Evolutionary conservation across 1,284 basidiomycete species (phyloP), one percentile per base, ranked within the genome.

Genomic region (Leccinum subrobustum): DNA sequence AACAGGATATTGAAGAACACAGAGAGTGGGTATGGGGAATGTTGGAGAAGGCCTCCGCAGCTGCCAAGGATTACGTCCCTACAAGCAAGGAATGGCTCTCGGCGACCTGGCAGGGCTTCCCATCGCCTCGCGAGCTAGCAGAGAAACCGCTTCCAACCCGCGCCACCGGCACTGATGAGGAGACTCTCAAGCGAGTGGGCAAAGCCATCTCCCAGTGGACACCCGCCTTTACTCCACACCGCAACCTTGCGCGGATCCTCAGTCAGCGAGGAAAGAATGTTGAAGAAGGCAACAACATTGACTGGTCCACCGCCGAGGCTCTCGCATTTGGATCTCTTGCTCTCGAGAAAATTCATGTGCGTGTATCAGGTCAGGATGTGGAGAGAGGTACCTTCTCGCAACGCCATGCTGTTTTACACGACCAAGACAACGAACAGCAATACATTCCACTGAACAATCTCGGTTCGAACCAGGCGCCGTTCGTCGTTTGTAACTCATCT

Each of bases 381-480:
- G 97, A 99, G 79, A 92, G 97, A 75, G 97, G 97, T 59, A 99
- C 97, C 7, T 99, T 99, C 84, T 98, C 96, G n/a, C 97, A 99
- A 75, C 92, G 97, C 58, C 97, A 99, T 73, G 95, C 96, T 52
- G 90, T 99, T 65, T 83, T 99, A 57, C 95, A 98, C 78, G 96
- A 99, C 77, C 97, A 99, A 79, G 82, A 83, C 72, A 98, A 88
- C 71, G 96, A 99, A 79, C 80, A 85, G 68, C 93, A 93, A 73
- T 97, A 96, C 77, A 79, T 93, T 44, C 92, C 96, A 4, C 79
- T 99, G 62, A 94, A 95, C 75, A 87, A 97, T 76, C 84, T 99
- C 58, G 89, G 89, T 54, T 83, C 87, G 18, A 89, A 87, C 66
- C 97, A 99, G 77, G 95, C 94, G 12, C 86, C 85, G 20, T 98